Evolutionary conservation across 176 grass and related monocot genomes (phyloP).

Genomic region (Urochloa ruziziensis): DNA sequence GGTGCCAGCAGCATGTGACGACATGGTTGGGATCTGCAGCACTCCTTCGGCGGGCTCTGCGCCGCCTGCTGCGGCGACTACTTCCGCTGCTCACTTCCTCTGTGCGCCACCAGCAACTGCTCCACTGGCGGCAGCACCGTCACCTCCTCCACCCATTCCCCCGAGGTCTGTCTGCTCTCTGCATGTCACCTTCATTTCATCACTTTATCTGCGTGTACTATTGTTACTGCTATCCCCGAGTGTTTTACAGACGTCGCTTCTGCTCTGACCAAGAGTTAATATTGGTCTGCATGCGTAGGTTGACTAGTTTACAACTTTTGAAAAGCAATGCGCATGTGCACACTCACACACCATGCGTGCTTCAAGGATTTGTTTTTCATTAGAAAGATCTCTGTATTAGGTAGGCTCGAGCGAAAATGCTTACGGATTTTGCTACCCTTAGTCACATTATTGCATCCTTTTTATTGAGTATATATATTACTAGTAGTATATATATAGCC

Average conservation of each 20-base stretch:
- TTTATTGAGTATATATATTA: not conserved
- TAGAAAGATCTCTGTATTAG: not conserved
- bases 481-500: not conserved
- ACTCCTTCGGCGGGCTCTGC: conserved; percentile 29
- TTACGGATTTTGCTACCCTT: not conserved
- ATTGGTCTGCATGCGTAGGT: not conserved
- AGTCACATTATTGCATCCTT: not conserved
- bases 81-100: conserved; percentile 41
- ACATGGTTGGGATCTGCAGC: conserved; percentile 46
- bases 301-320: not conserved
- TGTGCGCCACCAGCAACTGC: conserved; percentile 44
- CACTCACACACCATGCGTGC: not conserved
- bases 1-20: conserved; percentile 26
- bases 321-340: not conserved
- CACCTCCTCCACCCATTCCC: conserved; percentile 41
- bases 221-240: not conserved
- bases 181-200: not conserved
- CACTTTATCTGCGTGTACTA: not conserved
- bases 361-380: not conserved
- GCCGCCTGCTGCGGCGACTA: conserved; percentile 26
- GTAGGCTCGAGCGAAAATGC: not conserved
- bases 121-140: conserved; percentile 37
- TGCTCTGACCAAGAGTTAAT: not conserved
- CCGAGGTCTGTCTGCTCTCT: conserved; percentile 38
- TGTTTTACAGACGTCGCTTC: not conserved